These are phyloP conservation scores for Populus davidiana DNA, from an alignment of 345 rosid species.

Conservation along the genomic window DNA sequence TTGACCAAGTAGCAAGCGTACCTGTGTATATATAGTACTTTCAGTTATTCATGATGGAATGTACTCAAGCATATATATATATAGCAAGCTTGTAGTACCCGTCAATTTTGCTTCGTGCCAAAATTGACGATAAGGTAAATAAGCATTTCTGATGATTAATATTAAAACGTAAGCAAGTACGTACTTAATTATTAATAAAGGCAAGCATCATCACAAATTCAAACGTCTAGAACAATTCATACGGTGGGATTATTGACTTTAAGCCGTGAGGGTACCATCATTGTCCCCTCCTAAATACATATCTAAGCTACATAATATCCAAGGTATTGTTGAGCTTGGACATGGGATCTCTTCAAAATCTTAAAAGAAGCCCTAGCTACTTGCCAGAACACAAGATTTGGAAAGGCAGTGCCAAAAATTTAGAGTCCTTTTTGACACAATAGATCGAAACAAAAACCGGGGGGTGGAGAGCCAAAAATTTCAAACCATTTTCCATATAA, in stretches of 20 bases:
- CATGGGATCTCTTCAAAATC: background rate
- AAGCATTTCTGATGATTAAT: too few species aligned
- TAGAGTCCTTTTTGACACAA: background rate
- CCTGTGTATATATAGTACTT: too few species aligned
- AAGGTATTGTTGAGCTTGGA: background rate
- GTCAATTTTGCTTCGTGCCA: too few species aligned
- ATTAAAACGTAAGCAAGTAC: too few species aligned
- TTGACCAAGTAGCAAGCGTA: too few species aligned
- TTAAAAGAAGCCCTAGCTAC: background rate
- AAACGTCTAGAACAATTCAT: background rate
- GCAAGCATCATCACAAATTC: background rate
- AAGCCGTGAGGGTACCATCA: background rate
- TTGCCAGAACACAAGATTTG: background rate
- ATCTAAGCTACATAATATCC: background rate
- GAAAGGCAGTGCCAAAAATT: background rate
- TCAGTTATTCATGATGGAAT: too few species aligned
- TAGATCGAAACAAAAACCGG: background rate
- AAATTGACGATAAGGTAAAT: too few species aligned
- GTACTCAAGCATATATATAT: too few species aligned
- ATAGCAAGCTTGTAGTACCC: too few species aligned
- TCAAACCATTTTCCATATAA: conserved; percentile 3
- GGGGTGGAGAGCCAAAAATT: conserved; percentile 4
- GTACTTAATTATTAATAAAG: too few species aligned
- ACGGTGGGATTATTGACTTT: background rate
- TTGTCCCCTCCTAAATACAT: background rate